Evolutionary conservation across 768 basidiomycete genomes (phyloP), one percentile per base, ranked within the genome.

Genomic region (Naganishia vaughanmartiniae): DNA sequence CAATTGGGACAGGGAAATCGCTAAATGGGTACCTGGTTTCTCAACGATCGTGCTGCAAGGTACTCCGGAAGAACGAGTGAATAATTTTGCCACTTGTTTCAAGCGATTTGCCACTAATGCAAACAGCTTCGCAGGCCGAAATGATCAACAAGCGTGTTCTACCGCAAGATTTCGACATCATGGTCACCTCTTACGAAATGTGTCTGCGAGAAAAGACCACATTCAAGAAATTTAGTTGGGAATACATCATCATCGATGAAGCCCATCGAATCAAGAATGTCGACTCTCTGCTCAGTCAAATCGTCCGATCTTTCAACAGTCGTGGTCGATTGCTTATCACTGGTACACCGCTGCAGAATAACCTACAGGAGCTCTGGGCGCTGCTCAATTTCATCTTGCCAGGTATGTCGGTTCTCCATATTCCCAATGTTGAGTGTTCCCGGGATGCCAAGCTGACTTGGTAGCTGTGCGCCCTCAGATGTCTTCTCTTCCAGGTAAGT

Each of bases 231-330:
- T 92, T 97, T 80, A 90, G 89, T 0, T 98, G 97, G 84, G 92
- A 95, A 81, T 98, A 98, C 82, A 97, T 97, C 81, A 87, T 90
- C 74, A 98, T 99, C 77, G 95, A 99, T 82, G 95, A 99, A 83
- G 95, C 95, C 0, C 95, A 99, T 78, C 90, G 96, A 28, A 99
- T 99, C 86, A 98, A 98, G 84, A 98, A 98, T 79, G 93, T 95
- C 74, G 92, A 97, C 80, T 95, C 92, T 15, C 89, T 98, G 76
- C 86, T 99, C 19, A 89, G 89, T 19, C 92, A 96, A 82, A 97
- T 99, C 76, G 92, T 98, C 57, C 87, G 95, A 58, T 84, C 90
- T 2, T 98, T 97, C 82, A 86, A 87, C 76, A 91, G 90, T 53
- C 87, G 94, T 34, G 94, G 93, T 0, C 85, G 96, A 51, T 83